phyloP scores from a whole-genome alignment of 345 rosid species.

The Acer saccharum region DNA sequence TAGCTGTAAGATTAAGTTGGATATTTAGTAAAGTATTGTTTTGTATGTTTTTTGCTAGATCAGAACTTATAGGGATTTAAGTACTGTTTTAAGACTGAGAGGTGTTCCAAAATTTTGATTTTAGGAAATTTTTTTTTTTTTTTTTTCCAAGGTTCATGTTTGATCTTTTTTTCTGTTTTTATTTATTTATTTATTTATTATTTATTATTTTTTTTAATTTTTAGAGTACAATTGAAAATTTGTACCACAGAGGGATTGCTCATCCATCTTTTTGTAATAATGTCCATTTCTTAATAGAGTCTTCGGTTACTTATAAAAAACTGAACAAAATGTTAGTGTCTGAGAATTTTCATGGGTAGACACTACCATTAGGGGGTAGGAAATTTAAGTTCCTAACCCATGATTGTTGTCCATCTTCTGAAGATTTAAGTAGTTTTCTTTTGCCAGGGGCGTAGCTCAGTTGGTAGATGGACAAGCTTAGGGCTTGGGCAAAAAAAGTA shows the following conservation, averaged over 20 bases:
- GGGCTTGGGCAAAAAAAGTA: too few relatives aligned
- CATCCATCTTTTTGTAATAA: too few relatives aligned
- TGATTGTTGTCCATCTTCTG: too few relatives aligned
- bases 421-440: background rate
- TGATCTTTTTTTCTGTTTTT: background rate
- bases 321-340: background rate
- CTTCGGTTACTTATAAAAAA: too few relatives aligned
- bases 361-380: background rate
- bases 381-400: too few relatives aligned
- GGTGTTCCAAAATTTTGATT: background rate
- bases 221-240: background rate
- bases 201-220: background rate
- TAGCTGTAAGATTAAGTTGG: constrained; percentile 6
- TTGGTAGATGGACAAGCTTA: too few relatives aligned
- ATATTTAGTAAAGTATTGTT: background rate
- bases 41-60: background rate
- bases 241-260: too few relatives aligned
- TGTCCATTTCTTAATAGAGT: too few relatives aligned
- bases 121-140: background rate
- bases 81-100: background rate
- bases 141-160: background rate
- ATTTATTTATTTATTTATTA: too few relatives aligned
- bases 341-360: background rate
- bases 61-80: background rate
- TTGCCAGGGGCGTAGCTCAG: background rate